Base-by-base conservation (phyloP, 202 grass and related monocot genomes). In the Carex arenaria region DNA sequence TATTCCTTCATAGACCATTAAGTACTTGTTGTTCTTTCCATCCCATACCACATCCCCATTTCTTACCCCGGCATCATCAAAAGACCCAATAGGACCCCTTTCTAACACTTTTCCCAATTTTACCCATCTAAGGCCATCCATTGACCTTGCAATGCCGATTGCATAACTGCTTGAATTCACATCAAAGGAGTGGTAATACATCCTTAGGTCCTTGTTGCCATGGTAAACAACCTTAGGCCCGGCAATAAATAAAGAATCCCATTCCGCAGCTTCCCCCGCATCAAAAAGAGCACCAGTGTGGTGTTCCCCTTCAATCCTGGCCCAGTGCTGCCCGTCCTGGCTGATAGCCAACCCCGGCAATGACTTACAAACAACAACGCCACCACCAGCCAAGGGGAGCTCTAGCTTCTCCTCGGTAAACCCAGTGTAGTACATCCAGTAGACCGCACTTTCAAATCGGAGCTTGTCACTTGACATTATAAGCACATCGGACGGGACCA, bases 161-260 rank as follows among this genome's bases (percentile, higher is more conserved):
- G 84, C 84, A 15, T 88, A 76, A 15, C 82, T 47, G 28, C 85
- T 78, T 12, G 86, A 85, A 82, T 77, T 82, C 81, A 81, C 55
- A 38, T 97, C 92, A 75, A 97, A 89, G 13, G 92, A 90, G 66
- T 97, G 89, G 43, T 94, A 97, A 84, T 97, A 97, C 92, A 97
- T 97, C 78, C 94, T 85, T 78, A 97, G 82, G 55, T 97, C 92
- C 69, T 86, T 86, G 51, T 76, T 87, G 0, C 87, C 89, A 55
- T 93, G 92, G 85, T 89, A 86, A 42, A 97, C 64, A 55, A 94
- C 89, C 84, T 93, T 94, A 9, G 90, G 88, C 32, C 90, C 79
- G 1, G 79, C 85, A 10, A 88, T 80, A 83, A 84, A 89, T 31
- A 79, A 83, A 22, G 90, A 70, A 59, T 88, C 90, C 94, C 92